These are phyloP conservation scores for Kodamaea suecica DNA, from an alignment of 1,139 yeast species.

Conservation along the genomic window DNA sequence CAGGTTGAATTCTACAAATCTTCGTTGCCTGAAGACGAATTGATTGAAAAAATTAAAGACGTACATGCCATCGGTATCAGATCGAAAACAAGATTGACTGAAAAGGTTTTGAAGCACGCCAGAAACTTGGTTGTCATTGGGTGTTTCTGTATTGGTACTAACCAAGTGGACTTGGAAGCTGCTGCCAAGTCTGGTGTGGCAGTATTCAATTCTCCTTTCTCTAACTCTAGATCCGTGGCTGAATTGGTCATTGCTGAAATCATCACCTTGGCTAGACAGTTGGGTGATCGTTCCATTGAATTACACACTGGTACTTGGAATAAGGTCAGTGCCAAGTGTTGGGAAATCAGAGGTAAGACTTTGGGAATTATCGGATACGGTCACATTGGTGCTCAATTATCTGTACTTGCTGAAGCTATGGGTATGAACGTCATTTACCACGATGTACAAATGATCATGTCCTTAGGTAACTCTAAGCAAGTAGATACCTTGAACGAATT, in stretches of 20 bases:
- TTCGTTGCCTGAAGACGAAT: conserved; percentile 87
- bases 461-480: conserved; percentile 95
- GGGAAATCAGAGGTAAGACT: conserved; percentile 99
- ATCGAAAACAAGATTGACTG: conserved; percentile 89
- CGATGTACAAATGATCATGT: conserved; percentile 90
- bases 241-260: conserved; percentile 96
- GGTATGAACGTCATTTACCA: conserved; percentile 97
- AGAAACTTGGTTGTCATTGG: conserved; percentile 88
- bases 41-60: conserved; percentile 87
- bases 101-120: conserved; percentile 76
- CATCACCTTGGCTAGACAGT: conserved; percentile 90
- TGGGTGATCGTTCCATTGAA: conserved; percentile 96
- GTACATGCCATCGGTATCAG: conserved; percentile 98
- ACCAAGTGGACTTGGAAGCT: conserved; percentile 88
- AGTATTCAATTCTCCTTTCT: conserved; percentile 97
- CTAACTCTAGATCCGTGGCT: conserved; percentile 97
- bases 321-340: conserved; percentile 90
- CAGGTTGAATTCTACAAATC: conserved; percentile 94
- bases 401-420: conserved; percentile 95
- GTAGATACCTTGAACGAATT: conserved; percentile 82
- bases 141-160: conserved; percentile 98
- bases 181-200: conserved; percentile 95
- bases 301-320: conserved; percentile 98
- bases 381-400: conserved; percentile 95
- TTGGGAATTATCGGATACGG: conserved; percentile 97